Base-by-base conservation (phyloP, 495 filamentous ascomycete genomes). In the Podospora appendiculata region DNA sequence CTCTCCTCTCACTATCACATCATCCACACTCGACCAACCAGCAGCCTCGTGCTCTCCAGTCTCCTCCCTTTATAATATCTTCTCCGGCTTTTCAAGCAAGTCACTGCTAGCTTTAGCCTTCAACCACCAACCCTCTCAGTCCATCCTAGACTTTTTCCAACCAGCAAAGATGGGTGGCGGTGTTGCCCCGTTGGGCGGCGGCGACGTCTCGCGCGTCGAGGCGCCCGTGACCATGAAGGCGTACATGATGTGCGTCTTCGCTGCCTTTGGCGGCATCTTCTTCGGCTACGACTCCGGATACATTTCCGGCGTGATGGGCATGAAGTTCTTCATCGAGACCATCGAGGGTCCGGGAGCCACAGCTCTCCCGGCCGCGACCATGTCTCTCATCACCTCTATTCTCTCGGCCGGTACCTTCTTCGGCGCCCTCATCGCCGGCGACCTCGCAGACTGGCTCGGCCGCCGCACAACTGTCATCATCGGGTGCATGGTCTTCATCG, bases 301-400 rank as follows among this genome's bases (percentile, higher is more conserved):
- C 65, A 85, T 86, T 61, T 74, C 68, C 50, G 80, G 80, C 45
- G 78, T 84, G 36, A 63, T 80, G 57, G 81, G 64, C 50, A 82
- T 79, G 47, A 77, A 79, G 52, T 63, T 67, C 56, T 80, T 83
- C 67, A 69, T 74, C 13, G 55, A 77, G 10, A 78, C 79, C 45
- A 62, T 64, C 45, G 57, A 58, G 13, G 70, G 75, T 53, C 62
- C 66, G 53, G 68, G 65, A 32, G 59, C 61, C 38, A 50, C 36
- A n/a, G 52, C 44, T 17, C 62, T 62, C 8, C 57, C 53, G 1
- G 54, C 64, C 19, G 53, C 51, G n/a, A 53, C 72, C 52, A 82
- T 85, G 69, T 83, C 81, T 6, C 73, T 88, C 45, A 88, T 87
- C 58, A 83, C 81, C 46, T 86, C 85, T n/a, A 86, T 88, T 56